phyloP scores from a whole-genome alignment of 768 basidiomycete genomes.

The Tricholoma saponaceum region DNA sequence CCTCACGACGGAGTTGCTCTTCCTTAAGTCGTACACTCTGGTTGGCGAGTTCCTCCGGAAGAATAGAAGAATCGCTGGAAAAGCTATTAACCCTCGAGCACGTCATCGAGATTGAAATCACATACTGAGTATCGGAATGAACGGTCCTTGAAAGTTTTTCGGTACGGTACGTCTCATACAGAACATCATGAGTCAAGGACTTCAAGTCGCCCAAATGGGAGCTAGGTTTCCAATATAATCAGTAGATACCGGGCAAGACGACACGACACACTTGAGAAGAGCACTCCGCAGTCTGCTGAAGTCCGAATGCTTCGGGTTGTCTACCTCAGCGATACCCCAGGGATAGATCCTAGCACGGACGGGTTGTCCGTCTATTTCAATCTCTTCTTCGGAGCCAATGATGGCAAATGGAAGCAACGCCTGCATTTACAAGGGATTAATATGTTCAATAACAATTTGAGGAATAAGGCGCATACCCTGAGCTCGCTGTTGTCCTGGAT shows the following conservation, averaged over 20 bases:
- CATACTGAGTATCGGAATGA: constrained; percentile 69
- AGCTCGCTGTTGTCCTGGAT: constrained; percentile 97
- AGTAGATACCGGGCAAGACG: neutral
- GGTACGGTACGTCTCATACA: constrained; percentile 97
- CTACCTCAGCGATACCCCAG: constrained; percentile 98
- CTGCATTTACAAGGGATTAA: constrained; percentile 32
- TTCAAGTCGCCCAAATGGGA: constrained; percentile 96
- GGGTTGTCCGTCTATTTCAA: constrained; percentile 87
- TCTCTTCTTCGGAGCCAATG: constrained; percentile 95
- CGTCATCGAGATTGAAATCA: constrained; percentile 11
- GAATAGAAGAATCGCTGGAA: constrained; percentile 77
- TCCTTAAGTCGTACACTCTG: constrained; percentile 98
- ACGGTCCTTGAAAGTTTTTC: constrained; percentile 95
- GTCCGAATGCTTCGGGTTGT: constrained; percentile 99
- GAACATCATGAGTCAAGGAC: constrained; percentile 86
- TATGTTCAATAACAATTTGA: constrained; percentile 1
- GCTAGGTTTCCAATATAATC: constrained; percentile 32
- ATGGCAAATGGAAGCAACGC: constrained; percentile 94
- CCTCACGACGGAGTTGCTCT: constrained; percentile 94
- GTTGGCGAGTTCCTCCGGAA: constrained; percentile 94
- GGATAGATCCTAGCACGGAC: constrained; percentile 95
- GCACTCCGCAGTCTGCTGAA: constrained; percentile 91
- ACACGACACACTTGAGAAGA: constrained; percentile 67
- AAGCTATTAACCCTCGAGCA: constrained; percentile 13
- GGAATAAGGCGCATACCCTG: constrained; percentile 49